These are phyloP conservation scores for Aegilops speltoides DNA, from an alignment of 176 grass and related monocot genomes.

Conservation along the genomic window DNA sequence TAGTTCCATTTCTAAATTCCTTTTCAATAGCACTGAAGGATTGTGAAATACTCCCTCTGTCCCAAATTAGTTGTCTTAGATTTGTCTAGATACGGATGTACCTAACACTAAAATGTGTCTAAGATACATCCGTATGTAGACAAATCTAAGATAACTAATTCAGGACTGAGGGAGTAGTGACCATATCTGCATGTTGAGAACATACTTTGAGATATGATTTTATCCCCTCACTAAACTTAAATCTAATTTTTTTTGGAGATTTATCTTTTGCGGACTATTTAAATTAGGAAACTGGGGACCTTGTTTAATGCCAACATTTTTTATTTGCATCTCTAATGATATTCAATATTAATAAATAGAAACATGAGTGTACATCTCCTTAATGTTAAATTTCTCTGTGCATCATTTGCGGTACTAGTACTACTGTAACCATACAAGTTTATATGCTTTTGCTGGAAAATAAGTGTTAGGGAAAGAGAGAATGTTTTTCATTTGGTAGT, in stretches of 20 bases:
- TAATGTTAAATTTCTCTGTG: not conserved
- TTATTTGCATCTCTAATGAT: not conserved
- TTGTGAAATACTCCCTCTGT: not conserved
- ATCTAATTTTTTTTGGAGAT: not conserved
- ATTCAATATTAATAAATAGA: not conserved
- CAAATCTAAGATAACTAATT: too few relatives aligned
- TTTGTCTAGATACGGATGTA: too few relatives aligned
- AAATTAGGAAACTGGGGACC: not conserved
- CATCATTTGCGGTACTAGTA: not conserved
- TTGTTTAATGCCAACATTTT: not conserved
- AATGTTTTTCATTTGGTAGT: slow-evolving; percentile 14
- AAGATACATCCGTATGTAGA: too few relatives aligned
- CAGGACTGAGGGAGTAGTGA: not conserved
- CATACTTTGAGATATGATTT: slow-evolving; percentile 4
- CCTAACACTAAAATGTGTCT: too few relatives aligned
- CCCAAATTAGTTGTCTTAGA: too few relatives aligned
- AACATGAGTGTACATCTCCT: not conserved
- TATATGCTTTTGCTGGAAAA: slow-evolving; percentile 9
- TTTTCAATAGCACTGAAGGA: slow-evolving; percentile 1
- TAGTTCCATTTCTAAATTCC: not conserved
- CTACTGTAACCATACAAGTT: not conserved
- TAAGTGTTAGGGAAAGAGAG: not conserved
- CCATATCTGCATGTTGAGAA: not conserved
- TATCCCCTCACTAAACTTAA: not conserved
- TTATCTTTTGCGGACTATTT: not conserved